Evolutionary conservation across 176 grass and related monocot species (phyloP).

Genomic region (Miscanthus lutarioriparius): DNA sequence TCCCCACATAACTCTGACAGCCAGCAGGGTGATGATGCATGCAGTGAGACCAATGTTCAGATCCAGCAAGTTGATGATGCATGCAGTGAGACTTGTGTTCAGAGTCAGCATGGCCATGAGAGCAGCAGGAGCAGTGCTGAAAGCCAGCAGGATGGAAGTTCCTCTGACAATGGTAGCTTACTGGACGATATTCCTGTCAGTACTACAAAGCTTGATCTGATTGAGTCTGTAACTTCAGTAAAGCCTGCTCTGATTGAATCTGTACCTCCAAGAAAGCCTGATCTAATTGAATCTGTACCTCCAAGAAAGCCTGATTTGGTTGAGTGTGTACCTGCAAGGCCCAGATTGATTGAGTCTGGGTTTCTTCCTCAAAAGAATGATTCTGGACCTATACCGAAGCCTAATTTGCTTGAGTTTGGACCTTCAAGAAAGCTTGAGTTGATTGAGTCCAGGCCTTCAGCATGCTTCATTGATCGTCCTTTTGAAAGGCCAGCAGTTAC

Average conservation of each 20-base stretch:
- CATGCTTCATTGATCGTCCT: slow-evolving; percentile 41
- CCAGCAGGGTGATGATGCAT: slow-evolving; percentile 46
- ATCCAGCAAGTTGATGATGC: slow-evolving; percentile 40
- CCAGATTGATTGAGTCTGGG: not conserved
- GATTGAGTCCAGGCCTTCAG: slow-evolving; percentile 23
- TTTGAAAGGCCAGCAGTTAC: slow-evolving; percentile 39
- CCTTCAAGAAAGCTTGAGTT: slow-evolving; percentile 37
- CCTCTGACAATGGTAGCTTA: slow-evolving; percentile 42
- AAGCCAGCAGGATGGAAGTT: slow-evolving; percentile 45
- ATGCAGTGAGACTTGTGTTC: slow-evolving; percentile 44
- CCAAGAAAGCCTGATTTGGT: no score
- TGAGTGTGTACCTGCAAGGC: no score
- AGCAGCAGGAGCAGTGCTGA: slow-evolving; percentile 31
- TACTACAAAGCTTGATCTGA: slow-evolving; percentile 32
- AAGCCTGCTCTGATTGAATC: slow-evolving; percentile 8
- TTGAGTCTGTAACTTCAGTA: not conserved
- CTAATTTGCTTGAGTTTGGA: slow-evolving; percentile 33
- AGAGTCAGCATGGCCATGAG: slow-evolving; percentile 38
- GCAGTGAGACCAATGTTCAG: slow-evolving; percentile 42
- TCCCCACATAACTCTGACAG: slow-evolving; percentile 17
- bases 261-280: slow-evolving; percentile 16
- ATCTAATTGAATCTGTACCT: not conserved
- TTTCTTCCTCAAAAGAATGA: slow-evolving; percentile 18
- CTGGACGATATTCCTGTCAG: slow-evolving; percentile 36
- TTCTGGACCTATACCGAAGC: not conserved